These are phyloP conservation scores for Cymbopogon citratus DNA, from an alignment of 176 grass and related monocot genomes.

Conservation along the genomic window DNA sequence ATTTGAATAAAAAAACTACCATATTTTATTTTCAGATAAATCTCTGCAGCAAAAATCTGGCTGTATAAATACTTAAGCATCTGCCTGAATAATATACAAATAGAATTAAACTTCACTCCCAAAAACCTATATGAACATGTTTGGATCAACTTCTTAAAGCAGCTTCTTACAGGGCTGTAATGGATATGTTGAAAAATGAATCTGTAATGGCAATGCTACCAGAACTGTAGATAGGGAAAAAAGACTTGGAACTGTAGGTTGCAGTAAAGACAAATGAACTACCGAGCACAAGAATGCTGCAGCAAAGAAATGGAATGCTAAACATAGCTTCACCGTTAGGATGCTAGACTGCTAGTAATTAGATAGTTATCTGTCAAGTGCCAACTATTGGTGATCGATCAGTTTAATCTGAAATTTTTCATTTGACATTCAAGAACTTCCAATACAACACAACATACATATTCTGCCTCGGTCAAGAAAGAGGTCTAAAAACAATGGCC, in stretches of 20 bases:
- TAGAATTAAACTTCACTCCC: not conserved
- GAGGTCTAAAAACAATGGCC: not conserved
- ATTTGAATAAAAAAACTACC: too few relatives aligned
- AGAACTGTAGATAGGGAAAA: not conserved
- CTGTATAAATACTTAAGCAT: not conserved
- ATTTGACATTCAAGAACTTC: not conserved
- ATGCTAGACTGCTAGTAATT: not conserved
- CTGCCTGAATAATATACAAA: not conserved
- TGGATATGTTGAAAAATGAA: not conserved
- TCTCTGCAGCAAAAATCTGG: not conserved
- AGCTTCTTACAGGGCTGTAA: not conserved
- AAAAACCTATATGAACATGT: too few relatives aligned
- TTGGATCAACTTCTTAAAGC: too few relatives aligned
- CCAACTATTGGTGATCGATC: not conserved
- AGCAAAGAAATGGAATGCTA: not conserved
- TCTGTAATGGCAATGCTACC: not conserved
- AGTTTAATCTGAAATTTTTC: not conserved
- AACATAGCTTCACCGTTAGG: not conserved
- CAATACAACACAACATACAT: not conserved
- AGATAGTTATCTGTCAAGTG: not conserved
- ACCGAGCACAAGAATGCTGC: not conserved
- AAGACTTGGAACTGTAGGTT: not conserved
- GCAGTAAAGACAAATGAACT: not conserved
- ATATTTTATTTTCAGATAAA: too few relatives aligned
- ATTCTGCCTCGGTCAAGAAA: not conserved